These are phyloP conservation scores for Fonsecaea erecta DNA, from an alignment of 2,329 filamentous ascomycete genomes.

Conservation along the genomic window DNA sequence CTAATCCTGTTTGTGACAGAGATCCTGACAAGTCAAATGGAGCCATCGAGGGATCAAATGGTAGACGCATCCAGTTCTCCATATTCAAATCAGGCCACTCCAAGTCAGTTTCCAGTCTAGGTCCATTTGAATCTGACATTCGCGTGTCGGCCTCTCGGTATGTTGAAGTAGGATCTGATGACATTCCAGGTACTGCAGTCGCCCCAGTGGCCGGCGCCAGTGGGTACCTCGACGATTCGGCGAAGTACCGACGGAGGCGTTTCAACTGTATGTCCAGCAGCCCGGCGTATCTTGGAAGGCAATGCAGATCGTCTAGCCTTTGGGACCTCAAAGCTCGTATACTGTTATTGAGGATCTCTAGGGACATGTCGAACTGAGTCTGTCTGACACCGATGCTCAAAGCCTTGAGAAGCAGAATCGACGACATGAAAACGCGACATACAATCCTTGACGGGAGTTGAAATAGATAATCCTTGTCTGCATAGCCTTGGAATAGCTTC, in stretches of 20 bases:
- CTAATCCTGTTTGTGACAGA: conserved; percentile 47
- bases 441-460: conserved; percentile 61
- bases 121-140: too few relatives aligned
- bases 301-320: conserved; percentile 58
- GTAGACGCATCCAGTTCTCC: conserved; percentile 51
- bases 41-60: conserved; percentile 52
- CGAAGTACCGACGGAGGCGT: conserved; percentile 44
- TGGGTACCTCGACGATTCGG: background rate
- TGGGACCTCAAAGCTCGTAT: conserved; percentile 56
- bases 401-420: conserved; percentile 60
- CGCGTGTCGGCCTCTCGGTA: too few relatives aligned
- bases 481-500: conserved; percentile 56
- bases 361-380: conserved; percentile 54
- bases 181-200: too few relatives aligned
- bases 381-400: conserved; percentile 57
- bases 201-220: background rate
- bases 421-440: conserved; percentile 59
- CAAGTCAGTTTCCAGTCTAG: background rate
- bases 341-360: conserved; percentile 55
- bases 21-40: conserved; percentile 48
- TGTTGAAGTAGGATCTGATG: too few relatives aligned
- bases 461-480: conserved; percentile 52
- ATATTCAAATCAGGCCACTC: conserved; percentile 9
- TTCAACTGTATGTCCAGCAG: conserved; percentile 54
- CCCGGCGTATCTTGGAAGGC: conserved; percentile 57